Percentiles rank a stretch among this genome's conserved stretches.
Conservation (phyloP, 2,329 filamentous ascomycete species). For the Coniella lustricola region DNA sequence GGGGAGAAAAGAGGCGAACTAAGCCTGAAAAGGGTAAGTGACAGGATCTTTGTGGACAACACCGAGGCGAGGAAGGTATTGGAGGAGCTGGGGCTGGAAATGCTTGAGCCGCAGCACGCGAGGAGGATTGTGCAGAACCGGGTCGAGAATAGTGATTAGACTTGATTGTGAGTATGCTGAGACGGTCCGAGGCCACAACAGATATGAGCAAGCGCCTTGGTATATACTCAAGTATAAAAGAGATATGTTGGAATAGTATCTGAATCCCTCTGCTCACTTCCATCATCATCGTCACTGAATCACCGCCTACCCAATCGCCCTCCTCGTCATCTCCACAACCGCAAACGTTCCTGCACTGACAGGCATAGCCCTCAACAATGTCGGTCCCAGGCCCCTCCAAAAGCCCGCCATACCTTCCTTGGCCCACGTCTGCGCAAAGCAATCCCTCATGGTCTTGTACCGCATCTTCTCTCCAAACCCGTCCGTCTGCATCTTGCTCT, state of each 20-base stretch:
- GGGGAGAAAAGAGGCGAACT: conserved; percentile 27
- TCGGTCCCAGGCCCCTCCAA: conserved; percentile 91
- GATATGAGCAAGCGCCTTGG: too few relatives aligned
- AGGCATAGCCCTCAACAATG: conserved; percentile 89
- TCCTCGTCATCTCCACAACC: conserved; percentile 63
- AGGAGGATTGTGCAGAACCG: conserved; percentile 59
- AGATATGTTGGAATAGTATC: too few relatives aligned
- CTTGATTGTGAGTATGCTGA: background rate
- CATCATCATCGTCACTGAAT: background rate
- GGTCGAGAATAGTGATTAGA: conserved; percentile 52
- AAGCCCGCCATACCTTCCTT: conserved; percentile 75
- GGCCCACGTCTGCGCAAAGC: conserved; percentile 75
- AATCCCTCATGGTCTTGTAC: conserved; percentile 80
- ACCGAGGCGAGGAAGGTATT: conserved; percentile 52
- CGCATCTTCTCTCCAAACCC: conserved; percentile 67
- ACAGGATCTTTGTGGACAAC: conserved; percentile 52
- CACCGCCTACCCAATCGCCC: conserved; percentile 42
- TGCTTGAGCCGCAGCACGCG: conserved; percentile 57
- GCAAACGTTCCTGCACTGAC: conserved; percentile 97
- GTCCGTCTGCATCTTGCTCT: conserved; percentile 99
- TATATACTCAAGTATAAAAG: too few relatives aligned
- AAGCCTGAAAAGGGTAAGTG: conserved; percentile 46
- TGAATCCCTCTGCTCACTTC: background rate
- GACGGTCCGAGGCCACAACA: too few relatives aligned
- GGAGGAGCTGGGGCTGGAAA: conserved; percentile 53